Conservation (phyloP, 345 rosid genomes). For the Murraya koenigii region DNA sequence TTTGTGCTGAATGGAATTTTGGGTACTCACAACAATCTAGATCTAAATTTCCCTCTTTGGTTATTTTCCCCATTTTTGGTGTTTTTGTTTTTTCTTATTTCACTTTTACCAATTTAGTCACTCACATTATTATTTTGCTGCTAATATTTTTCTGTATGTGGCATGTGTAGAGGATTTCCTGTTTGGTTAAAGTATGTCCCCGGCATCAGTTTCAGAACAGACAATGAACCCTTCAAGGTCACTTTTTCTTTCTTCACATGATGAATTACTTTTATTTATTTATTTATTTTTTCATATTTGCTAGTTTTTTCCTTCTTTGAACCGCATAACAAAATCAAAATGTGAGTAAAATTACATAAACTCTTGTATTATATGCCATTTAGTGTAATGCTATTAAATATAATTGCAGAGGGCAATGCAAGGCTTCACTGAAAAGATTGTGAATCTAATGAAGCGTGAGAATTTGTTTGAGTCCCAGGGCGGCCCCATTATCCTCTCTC, state of each 20-base stretch:
- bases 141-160: slow-evolving; percentile 16
- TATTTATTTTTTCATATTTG: background rate
- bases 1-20: slow-evolving; percentile 99
- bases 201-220: slow-evolving; percentile 97
- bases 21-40: slow-evolving; percentile 53
- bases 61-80: background rate
- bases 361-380: background rate
- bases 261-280: background rate
- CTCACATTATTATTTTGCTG: background rate
- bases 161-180: slow-evolving; percentile 80
- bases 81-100: background rate
- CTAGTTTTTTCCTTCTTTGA: background rate
- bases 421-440: slow-evolving; percentile 93
- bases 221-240: slow-evolving; percentile 99
- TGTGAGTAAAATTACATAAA: background rate
- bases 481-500: slow-evolving; percentile 97
- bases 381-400: background rate
- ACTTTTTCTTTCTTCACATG: slow-evolving; percentile 11
- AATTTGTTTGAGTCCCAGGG: slow-evolving; percentile 93
- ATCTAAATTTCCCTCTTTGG: slow-evolving; percentile 18
- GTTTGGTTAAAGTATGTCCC: slow-evolving; percentile 99
- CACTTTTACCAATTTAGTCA: background rate
- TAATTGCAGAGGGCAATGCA: slow-evolving; percentile 86
- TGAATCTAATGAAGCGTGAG: slow-evolving; percentile 91
- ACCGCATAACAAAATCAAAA: background rate